Percentiles rank a stretch among this genome's conserved stretches.
Conservation (phyloP, 1,139 yeast genomes). For the Debaryomyces fabryi region DNA sequence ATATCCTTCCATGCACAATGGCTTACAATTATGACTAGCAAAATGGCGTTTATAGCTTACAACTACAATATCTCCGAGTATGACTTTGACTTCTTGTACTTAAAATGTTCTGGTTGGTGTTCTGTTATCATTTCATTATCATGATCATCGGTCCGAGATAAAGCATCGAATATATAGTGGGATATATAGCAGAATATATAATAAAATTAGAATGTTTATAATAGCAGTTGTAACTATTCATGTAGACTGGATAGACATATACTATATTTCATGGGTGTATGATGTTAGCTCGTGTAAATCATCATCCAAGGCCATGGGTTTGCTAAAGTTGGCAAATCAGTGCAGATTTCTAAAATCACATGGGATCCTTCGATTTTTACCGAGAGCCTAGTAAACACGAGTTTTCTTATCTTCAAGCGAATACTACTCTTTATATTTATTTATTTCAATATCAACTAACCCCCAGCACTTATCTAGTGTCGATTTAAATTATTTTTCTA, state of each 20-base stretch:
- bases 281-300: not conserved
- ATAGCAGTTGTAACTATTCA: no score
- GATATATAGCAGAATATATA: not conserved
- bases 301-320: not conserved
- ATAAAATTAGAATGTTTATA: no score
- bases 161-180: not conserved
- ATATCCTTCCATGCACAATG: not conserved
- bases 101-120: not conserved
- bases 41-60: not conserved
- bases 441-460: not conserved
- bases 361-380: not conserved
- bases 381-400: not conserved
- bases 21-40: not conserved
- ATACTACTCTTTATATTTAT: not conserved
- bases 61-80: not conserved
- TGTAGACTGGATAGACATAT: not conserved
- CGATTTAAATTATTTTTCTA: not conserved
- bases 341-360: not conserved
- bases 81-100: not conserved
- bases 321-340: not conserved
- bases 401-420: not conserved
- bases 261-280: not conserved
- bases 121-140: not conserved
- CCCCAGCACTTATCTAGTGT: not conserved
- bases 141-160: not conserved